Evolutionary conservation across 306 rosid species (phyloP).

Genomic region (Begonia fuchsioides): DNA sequence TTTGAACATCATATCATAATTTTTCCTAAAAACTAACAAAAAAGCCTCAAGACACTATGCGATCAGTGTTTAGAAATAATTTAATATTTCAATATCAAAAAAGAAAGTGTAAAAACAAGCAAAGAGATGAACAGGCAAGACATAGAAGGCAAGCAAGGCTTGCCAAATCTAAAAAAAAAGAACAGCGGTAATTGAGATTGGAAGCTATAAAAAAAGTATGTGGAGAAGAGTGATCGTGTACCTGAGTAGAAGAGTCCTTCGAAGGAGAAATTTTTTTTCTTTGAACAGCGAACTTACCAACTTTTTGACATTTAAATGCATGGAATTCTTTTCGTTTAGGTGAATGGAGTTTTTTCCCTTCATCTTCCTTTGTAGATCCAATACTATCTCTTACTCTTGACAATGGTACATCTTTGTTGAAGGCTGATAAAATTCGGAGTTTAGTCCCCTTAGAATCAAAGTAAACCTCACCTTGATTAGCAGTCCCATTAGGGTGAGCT

Average conservation of each 20-base stretch:
- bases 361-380: conserved; percentile 17
- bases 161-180: no score
- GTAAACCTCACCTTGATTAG: conserved; percentile 31
- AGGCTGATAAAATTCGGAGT: conserved; percentile 39
- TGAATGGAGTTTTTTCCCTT: conserved; percentile 23
- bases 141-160: no score
- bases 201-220: no score
- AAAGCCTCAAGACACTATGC: no score
- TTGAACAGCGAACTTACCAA: conserved; percentile 23
- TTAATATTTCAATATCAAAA: no score
- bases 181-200: no score
- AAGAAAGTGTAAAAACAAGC: no score
- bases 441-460: conserved; percentile 42
- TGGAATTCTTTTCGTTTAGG: conserved; percentile 29
- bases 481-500: conserved; percentile 17
- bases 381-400: conserved; percentile 19
- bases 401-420: conserved; percentile 14
- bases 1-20: no score
- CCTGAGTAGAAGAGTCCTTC: conserved; percentile 29
- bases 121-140: no score
- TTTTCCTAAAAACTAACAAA: no score
- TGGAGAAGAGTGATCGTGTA: conserved; percentile 12
- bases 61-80: no score
- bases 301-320: conserved; percentile 19
- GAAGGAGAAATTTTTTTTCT: conserved; percentile 15